phyloP scores from a whole-genome alignment of 2,329 filamentous ascomycete genomes.

The Pseudopyrenochaeta lycopersici region DNA sequence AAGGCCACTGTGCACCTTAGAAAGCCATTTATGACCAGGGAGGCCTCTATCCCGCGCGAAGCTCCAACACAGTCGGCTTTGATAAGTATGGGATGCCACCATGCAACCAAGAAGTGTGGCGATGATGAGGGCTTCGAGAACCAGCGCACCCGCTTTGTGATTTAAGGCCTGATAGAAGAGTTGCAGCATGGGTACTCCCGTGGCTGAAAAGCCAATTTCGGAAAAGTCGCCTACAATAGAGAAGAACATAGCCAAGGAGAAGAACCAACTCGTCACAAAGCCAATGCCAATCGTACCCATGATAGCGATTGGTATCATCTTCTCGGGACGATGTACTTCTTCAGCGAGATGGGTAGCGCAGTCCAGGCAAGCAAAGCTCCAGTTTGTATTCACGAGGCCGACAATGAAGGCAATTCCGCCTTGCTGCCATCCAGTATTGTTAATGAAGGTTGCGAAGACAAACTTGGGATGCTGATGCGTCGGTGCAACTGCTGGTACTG shows the following conservation, averaged over 20 bases:
- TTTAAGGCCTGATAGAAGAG: slow-evolving; percentile 57
- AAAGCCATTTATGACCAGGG: slow-evolving; percentile 54
- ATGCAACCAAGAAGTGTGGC: slow-evolving; percentile 59
- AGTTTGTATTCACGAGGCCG: slow-evolving; percentile 62
- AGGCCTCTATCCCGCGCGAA: slow-evolving; percentile 62
- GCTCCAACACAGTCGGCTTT: slow-evolving; percentile 61
- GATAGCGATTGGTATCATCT: slow-evolving; percentile 60
- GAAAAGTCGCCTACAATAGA: slow-evolving; percentile 57
- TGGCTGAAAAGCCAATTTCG: slow-evolving; percentile 51
- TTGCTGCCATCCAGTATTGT: slow-evolving; percentile 59
- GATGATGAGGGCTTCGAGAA: slow-evolving; percentile 57
- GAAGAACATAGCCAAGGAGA: slow-evolving; percentile 61
- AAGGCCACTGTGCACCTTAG: slow-evolving; percentile 50
- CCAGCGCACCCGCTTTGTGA: slow-evolving; percentile 56
- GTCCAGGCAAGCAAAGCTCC: slow-evolving; percentile 61
- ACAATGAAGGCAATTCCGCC: slow-evolving; percentile 62
- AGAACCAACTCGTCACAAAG: slow-evolving; percentile 60
- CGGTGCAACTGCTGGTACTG: slow-evolving; percentile 55
- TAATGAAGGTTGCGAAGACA: slow-evolving; percentile 63
- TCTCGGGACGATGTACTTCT: slow-evolving; percentile 58
- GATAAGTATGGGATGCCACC: slow-evolving; percentile 60
- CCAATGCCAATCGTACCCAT: slow-evolving; percentile 60
- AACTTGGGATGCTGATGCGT: slow-evolving; percentile 57
- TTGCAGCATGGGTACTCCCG: slow-evolving; percentile 58
- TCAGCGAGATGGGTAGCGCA: slow-evolving; percentile 62